These are phyloP conservation scores for Liquidambar formosana DNA, from an alignment of 164 flowering plant species.

Conservation along the genomic window DNA sequence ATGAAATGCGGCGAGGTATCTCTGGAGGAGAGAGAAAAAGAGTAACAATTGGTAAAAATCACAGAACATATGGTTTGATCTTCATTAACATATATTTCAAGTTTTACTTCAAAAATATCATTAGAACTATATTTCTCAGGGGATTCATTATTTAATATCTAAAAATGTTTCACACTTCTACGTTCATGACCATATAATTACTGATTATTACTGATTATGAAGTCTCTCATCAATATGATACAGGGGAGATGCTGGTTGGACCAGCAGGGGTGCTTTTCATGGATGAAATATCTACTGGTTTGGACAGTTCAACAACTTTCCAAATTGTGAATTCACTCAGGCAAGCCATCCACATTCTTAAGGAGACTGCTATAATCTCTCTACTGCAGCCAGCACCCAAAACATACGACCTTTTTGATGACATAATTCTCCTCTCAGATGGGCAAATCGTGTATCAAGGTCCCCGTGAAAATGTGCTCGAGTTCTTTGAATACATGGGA, in stretches of 20 bases:
- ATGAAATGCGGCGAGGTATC: conserved; percentile 37
- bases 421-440: conserved; percentile 55
- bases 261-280: conserved; percentile 58
- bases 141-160: too few relatives aligned
- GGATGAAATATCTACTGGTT: conserved; percentile 70
- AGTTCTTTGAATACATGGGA: conserved; percentile 54
- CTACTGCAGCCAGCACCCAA: conserved; percentile 71
- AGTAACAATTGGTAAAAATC: conserved; percentile 31
- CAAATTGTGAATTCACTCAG: conserved; percentile 56
- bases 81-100: not conserved
- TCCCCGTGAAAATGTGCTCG: conserved; percentile 58
- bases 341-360: conserved; percentile 45
- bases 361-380: conserved; percentile 56
- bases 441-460: conserved; percentile 62
- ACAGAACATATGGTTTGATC: not conserved
- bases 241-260: conserved; percentile 70
- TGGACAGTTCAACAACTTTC: conserved; percentile 64
- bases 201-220: not conserved
- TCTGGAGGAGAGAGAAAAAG: conserved; percentile 43
- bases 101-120: too few relatives aligned
- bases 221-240: not conserved
- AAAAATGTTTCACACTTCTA: not conserved
- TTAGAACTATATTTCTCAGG: too few relatives aligned
- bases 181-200: not conserved
- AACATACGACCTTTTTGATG: conserved; percentile 56